Percentiles rank a stretch among this genome's conserved stretches.
phyloP scores from a whole-genome alignment of 257 asterid species.

The Salvia miltiorrhiza region DNA sequence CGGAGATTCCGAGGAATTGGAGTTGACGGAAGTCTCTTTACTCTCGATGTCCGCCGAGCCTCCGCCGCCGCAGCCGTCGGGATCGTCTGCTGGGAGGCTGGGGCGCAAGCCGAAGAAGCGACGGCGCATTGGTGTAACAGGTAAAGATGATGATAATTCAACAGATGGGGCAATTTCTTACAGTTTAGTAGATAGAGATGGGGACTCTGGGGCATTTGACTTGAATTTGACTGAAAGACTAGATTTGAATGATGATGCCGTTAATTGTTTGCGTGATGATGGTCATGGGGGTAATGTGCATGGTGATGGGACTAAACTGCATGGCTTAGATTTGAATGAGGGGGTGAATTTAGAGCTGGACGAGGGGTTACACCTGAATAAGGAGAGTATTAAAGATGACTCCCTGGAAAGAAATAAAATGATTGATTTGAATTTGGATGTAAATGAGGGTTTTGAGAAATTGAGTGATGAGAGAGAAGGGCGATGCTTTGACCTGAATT shows the following conservation, averaged over 20 bases:
- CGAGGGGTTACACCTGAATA: constrained; percentile 21
- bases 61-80: constrained; percentile 22
- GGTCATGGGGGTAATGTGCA: constrained; percentile 30
- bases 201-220: constrained; percentile 30
- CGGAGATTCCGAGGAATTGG: constrained; percentile 73
- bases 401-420: constrained; percentile 26
- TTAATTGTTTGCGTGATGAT: constrained; percentile 31
- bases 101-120: constrained; percentile 43
- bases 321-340: constrained; percentile 55
- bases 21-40: constrained; percentile 34
- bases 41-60: constrained; percentile 36
- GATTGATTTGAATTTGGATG: constrained; percentile 79
- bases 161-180: constrained; percentile 24
- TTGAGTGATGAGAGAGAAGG: constrained; percentile 32
- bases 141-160: constrained; percentile 27
- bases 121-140: constrained; percentile 36
- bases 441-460: constrained; percentile 36
- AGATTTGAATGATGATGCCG: constrained; percentile 42
- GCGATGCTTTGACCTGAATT: constrained; percentile 73
- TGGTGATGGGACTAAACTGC: constrained; percentile 41
- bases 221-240: constrained; percentile 46
- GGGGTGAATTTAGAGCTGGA: constrained; percentile 35
- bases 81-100: constrained; percentile 19
- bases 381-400: constrained; percentile 21
- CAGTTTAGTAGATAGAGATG: constrained; percentile 26